These are phyloP conservation scores for Fusarium sterilihyphosum DNA, from an alignment of 2,329 filamentous ascomycete species.

Conservation along the genomic window DNA sequence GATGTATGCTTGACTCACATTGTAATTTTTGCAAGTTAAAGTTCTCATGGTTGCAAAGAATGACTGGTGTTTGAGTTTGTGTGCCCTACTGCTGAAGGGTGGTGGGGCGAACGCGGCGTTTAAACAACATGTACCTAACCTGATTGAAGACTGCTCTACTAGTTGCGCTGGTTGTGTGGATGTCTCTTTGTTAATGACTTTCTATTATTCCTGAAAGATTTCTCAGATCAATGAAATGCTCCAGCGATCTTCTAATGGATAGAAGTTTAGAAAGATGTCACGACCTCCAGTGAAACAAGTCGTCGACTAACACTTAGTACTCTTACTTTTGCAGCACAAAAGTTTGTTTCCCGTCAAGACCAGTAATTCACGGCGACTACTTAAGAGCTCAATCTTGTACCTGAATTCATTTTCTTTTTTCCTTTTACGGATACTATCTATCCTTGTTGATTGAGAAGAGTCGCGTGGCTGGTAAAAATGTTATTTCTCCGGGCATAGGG, in stretches of 20 bases:
- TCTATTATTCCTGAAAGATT: background rate
- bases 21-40: background rate
- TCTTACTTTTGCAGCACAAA: background rate
- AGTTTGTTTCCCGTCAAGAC: background rate
- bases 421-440: too few species aligned
- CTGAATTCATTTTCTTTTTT: background rate
- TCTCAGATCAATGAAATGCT: background rate
- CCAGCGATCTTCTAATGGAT: background rate
- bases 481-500: background rate
- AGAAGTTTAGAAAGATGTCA: fast-evolving
- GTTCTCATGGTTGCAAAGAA: background rate
- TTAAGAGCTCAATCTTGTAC: background rate
- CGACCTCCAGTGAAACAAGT: fast-evolving
- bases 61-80: background rate
- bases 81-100: background rate
- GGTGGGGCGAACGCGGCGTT: background rate
- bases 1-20: fast-evolving
- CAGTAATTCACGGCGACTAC: too few species aligned
- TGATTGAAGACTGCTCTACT: background rate
- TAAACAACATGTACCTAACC: background rate
- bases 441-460: fast-evolving
- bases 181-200: background rate
- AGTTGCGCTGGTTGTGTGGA: fast-evolving
- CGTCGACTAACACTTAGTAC: fast-evolving
- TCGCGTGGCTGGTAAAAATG: background rate